A percentile compares a stretch with the other conserved stretches of the same genome.
Conservation (phyloP, 1,284 basidiomycete species). For the Taiwanofungus camphoratus region DNA sequence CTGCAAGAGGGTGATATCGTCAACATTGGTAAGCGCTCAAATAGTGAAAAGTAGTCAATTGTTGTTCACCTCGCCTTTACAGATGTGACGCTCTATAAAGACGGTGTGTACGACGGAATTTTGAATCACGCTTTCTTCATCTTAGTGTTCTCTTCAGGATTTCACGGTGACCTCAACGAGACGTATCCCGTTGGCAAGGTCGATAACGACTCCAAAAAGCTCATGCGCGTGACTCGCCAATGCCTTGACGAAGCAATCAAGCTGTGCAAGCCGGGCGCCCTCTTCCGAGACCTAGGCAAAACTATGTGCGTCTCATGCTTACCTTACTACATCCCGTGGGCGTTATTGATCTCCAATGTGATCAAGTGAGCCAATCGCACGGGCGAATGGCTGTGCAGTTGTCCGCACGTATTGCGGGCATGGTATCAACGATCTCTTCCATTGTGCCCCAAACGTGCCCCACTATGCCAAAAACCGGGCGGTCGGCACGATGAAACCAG, state of each 20-base stretch:
- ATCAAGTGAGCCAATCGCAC: constrained; percentile 76
- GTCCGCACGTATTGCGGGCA: constrained; percentile 90
- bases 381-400: constrained; percentile 74
- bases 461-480: constrained; percentile 87
- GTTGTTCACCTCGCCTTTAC: constrained; percentile 11
- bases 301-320: constrained; percentile 52
- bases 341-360: not conserved
- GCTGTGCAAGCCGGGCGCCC: constrained; percentile 84
- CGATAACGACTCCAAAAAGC: constrained; percentile 74
- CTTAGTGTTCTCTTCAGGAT: constrained; percentile 43
- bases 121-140: not conserved
- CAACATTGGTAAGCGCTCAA: constrained; percentile 67
- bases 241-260: constrained; percentile 85
- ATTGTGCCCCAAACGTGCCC: constrained; percentile 69
- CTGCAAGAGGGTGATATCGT: constrained; percentile 89
- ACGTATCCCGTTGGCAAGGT: constrained; percentile 87
- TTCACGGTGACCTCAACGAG: constrained; percentile 88
- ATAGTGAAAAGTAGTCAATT: constrained; percentile 2
- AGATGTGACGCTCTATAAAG: constrained; percentile 66
- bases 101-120: constrained; percentile 39
- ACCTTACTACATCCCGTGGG: not conserved
- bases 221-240: constrained; percentile 78
- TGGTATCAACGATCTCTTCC: constrained; percentile 84
- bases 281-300: constrained; percentile 82
- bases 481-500: constrained; percentile 77